Conservation (phyloP, 2,329 filamentous ascomycete genomes). For the Plenodomus lindquistii region DNA sequence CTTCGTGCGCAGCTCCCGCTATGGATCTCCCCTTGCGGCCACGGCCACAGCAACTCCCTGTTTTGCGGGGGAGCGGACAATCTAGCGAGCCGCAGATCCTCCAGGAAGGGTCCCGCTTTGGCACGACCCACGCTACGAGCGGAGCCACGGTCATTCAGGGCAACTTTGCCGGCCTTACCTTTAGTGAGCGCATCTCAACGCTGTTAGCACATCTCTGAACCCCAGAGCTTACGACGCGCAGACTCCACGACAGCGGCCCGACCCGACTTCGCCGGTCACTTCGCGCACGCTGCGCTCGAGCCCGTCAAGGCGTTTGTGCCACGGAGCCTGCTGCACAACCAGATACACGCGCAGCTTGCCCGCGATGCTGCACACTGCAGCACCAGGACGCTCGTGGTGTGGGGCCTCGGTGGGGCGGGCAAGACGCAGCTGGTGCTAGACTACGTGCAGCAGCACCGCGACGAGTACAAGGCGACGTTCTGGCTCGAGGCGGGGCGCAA, state of each 20-base stretch:
- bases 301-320: slow-evolving; percentile 9
- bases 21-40: too few relatives aligned
- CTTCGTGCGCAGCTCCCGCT: too few relatives aligned
- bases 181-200: slow-evolving; percentile 2
- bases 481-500: slow-evolving; percentile 26
- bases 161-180: slow-evolving; percentile 5
- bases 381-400: slow-evolving; percentile 8
- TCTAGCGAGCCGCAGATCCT: too few relatives aligned
- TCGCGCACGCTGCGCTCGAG: slow-evolving; percentile 11
- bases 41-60: too few relatives aligned
- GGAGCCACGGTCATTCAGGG: slow-evolving; percentile 1
- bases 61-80: too few relatives aligned
- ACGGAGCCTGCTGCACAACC: slow-evolving; percentile 11
- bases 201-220: background rate
- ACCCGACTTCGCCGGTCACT: slow-evolving; percentile 9
- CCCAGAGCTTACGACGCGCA: background rate
- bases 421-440: slow-evolving; percentile 23
- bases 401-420: slow-evolving; percentile 24
- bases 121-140: background rate
- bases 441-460: slow-evolving; percentile 18
- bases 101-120: background rate
- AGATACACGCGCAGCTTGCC: slow-evolving; percentile 10
- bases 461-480: slow-evolving; percentile 22
- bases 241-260: background rate
- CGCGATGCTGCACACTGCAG: slow-evolving; percentile 2